Conservation (phyloP, 768 basidiomycete genomes). For the Cyclocybe cylindracea region DNA sequence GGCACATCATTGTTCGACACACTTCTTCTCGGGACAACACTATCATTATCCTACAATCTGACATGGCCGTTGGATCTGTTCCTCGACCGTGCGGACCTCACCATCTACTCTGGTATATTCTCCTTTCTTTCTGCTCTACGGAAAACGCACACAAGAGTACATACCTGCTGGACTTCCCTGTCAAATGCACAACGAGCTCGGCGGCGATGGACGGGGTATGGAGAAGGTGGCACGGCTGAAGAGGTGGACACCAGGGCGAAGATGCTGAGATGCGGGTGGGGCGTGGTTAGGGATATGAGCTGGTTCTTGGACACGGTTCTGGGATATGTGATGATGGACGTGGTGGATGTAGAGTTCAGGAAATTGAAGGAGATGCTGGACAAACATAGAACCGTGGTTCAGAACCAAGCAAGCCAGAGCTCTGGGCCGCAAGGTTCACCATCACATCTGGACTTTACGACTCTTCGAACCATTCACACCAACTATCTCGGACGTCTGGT, state of each 20-base stretch:
- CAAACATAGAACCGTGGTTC: slow-evolving; percentile 25
- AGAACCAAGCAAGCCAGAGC: slow-evolving; percentile 8
- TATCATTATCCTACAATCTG: slow-evolving; percentile 69
- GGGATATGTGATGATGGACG: slow-evolving; percentile 88
- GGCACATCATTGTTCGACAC: slow-evolving; percentile 65
- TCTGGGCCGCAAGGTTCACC: slow-evolving; percentile 22
- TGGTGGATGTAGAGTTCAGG: slow-evolving; percentile 82
- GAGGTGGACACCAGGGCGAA: slow-evolving; percentile 65
- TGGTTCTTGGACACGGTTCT: slow-evolving; percentile 88
- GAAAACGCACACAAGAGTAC: slow-evolving; percentile 79
- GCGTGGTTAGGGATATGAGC: slow-evolving; percentile 82
- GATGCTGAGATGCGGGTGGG: slow-evolving; percentile 82
- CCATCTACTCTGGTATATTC: slow-evolving; percentile 76
- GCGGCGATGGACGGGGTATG: slow-evolving; percentile 82
- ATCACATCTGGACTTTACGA: slow-evolving; percentile 77
- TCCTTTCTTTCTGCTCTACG: slow-evolving; percentile 82
- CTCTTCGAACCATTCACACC: slow-evolving; percentile 78
- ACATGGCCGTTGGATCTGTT: slow-evolving; percentile 92
- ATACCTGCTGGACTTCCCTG: slow-evolving; percentile 81
- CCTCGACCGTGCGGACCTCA: slow-evolving; percentile 72
- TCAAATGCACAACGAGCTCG: slow-evolving; percentile 85
- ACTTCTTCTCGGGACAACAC: slow-evolving; percentile 76
- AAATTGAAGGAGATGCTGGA: slow-evolving; percentile 63
- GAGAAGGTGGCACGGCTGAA: slow-evolving; percentile 80
- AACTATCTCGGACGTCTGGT: slow-evolving; percentile 79